Evolutionary conservation across 139 green algal genomes (phyloP), one percentile per base, ranked within the genome.

Genomic region (Chlamydomonas schloesseri): DNA sequence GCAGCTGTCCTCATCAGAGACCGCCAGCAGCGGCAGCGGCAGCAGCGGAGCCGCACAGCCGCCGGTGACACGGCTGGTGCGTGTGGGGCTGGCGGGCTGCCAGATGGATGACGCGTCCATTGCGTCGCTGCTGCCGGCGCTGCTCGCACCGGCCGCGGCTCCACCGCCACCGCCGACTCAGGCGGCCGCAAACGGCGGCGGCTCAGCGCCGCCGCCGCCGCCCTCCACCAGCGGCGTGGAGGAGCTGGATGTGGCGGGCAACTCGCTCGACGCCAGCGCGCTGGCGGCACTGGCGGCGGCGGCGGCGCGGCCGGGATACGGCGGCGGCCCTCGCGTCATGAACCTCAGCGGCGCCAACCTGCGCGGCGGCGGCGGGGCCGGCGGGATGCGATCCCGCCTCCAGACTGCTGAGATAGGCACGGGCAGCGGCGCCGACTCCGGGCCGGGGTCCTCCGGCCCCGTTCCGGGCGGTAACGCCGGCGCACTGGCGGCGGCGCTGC

Each of bases 281-380:
- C 65, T 85, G 65, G 47, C 65, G 33, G 79, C 79, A 20, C 79
- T 85, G 67, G 79, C 79, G 64, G 46, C 67, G 31, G 79, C 79
- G 36, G 36, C 37, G 36, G 1, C 13, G 36, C 36, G 36, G 70
- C 24, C 70, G 70, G 36, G 36, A 24, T 84, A 75, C 42, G 65
- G 62, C n/a, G 78, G 78, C 28, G 78, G 78, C 28, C 78, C 78
- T 5, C 64, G 78, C 29, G 46, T 64, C 42, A 74, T 84, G 18
- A 53, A 67, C 78, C 78, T 84, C 15, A 60, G 24, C 18, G 64
- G 78, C 17, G 78, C 64, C 2, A 84, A 84, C 78, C 64, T 84
- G 46, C 60, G 76, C n/a, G n/a, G 34, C 65, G 65, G 65, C 31
- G 65, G 65, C 65, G 65, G n/a, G n/a, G n/a, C n/a, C n/a, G 65